Evolutionary conservation across 345 rosid genomes (phyloP), one percentile per base, ranked within the genome.

Genomic region (Corchorus olitorius): DNA sequence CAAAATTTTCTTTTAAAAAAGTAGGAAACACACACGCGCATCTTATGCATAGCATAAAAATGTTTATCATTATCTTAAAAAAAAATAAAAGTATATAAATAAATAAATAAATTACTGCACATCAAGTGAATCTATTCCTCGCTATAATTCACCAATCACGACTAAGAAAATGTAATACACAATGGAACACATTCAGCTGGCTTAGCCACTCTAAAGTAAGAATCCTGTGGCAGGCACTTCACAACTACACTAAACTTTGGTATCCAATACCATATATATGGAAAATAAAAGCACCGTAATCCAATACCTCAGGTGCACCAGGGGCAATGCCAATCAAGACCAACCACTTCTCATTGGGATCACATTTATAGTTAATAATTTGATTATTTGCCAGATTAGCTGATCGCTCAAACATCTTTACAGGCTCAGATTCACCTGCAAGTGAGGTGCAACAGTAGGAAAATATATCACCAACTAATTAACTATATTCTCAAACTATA

Each of bases 291-390:
- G 27, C 33, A 65, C 52, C 16, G 14, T 39, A 22, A 45, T 41
- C 27, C 4, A 52, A 39, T 88, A 93, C 99, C 98, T 95, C 98
- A 34, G 93, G 87, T 49, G 93, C 84, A 65, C 99, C 99, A 80
- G 98, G 99, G 56, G 97, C 97, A 79, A 91, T 93, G 81, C 98
- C 99, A 84, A 93, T 85, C 86, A 93, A 83, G 70, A 95, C 97
- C 77, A 95, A 80, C 98, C 99, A 95, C 83, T 95, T 95, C 86
- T 92, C 99, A 39, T 89, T 78, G 71, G 93, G 91, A 73, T 94
- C 97, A 82, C 97, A 95, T 76, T 89, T 85, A 76, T 95, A 93
- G 86, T 95, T 93, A 45, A 95, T 95, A 61, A 95, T 92, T 87
- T 95, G 99, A 86, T 90, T 95, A 87, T 84, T 95, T 65, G 79